Evolutionary conservation across 306 rosid species (phyloP).

Genomic region (Rosa lucieae): DNA sequence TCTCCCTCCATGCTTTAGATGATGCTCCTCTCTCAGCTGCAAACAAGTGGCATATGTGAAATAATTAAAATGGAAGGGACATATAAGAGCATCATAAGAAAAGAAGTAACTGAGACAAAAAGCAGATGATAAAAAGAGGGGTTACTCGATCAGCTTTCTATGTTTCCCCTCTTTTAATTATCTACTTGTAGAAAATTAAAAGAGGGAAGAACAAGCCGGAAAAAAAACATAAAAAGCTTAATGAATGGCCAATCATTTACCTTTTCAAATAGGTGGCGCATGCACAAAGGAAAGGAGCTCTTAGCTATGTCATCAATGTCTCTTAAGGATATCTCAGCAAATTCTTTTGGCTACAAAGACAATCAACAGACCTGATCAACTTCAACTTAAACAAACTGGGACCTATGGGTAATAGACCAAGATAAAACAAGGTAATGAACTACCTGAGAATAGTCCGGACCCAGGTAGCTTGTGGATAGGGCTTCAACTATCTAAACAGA

Average conservation of each 20-base stretch:
- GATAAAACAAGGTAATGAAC: constrained; percentile 20
- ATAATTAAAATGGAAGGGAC: constrained; percentile 2
- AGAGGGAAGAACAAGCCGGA: not conserved
- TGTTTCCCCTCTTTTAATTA: not conserved
- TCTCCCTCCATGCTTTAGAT: constrained; percentile 97
- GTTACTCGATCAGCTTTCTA: not conserved
- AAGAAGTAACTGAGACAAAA: not conserved
- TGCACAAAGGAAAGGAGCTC: constrained; percentile 93
- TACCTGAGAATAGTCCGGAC: constrained; percentile 93
- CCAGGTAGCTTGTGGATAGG: constrained; percentile 78
- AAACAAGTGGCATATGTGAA: constrained; percentile 26
- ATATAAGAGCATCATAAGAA: constrained; percentile 6
- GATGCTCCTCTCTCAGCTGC: constrained; percentile 96
- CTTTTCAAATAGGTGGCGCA: constrained; percentile 95
- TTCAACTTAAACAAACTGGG: constrained; percentile 17
- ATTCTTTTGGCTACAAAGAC: constrained; percentile 64
- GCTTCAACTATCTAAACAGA: constrained; percentile 83
- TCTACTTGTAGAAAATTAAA: not conserved
- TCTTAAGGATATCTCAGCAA: constrained; percentile 63
- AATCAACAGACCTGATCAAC: constrained; percentile 25
- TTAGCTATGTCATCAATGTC: constrained; percentile 80
- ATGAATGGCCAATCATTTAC: constrained; percentile 37
- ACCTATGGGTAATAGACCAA: not conserved
- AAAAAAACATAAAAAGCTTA: constrained; percentile 11
- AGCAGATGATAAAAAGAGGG: too few species aligned